A percentile compares a stretch with the other conserved stretches of the same genome.
phyloP scores from a whole-genome alignment of 306 rosid genomes.

The Crotalaria pallida region DNA sequence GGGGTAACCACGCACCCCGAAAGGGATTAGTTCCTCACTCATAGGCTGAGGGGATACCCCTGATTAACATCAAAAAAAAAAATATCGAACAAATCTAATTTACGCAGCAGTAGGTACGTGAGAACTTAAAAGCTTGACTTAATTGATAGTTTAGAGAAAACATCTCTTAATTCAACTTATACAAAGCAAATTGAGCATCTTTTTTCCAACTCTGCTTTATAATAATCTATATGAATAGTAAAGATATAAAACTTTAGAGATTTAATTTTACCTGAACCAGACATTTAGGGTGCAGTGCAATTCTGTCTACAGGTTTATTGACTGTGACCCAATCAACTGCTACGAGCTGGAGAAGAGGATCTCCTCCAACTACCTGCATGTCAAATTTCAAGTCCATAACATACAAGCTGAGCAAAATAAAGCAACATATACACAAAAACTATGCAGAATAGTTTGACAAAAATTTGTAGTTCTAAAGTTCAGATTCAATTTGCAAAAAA shows the following conservation, averaged over 20 bases:
- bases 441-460: no score
- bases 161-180: not conserved
- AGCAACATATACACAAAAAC: not conserved
- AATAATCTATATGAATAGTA: not conserved
- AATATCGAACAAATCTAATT: slow-evolving; percentile 8
- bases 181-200: not conserved
- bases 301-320: slow-evolving; percentile 43
- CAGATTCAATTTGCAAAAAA: not conserved
- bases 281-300: slow-evolving; percentile 68
- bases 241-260: slow-evolving; percentile 1
- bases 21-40: no score
- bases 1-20: no score
- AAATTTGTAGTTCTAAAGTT: not conserved
- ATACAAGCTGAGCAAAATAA: slow-evolving; percentile 22
- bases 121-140: slow-evolving; percentile 3
- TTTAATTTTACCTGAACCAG: slow-evolving; percentile 67
- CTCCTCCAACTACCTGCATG: slow-evolving; percentile 81
- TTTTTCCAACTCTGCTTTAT: not conserved
- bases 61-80: no score
- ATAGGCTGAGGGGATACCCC: no score
- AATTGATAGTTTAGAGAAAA: not conserved
- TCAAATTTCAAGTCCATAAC: not conserved
- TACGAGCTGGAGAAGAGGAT: slow-evolving; percentile 82
- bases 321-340: slow-evolving; percentile 92
- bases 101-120: not conserved